phyloP scores from a whole-genome alignment of 306 rosid species.

The Dicorynia guianensis region DNA sequence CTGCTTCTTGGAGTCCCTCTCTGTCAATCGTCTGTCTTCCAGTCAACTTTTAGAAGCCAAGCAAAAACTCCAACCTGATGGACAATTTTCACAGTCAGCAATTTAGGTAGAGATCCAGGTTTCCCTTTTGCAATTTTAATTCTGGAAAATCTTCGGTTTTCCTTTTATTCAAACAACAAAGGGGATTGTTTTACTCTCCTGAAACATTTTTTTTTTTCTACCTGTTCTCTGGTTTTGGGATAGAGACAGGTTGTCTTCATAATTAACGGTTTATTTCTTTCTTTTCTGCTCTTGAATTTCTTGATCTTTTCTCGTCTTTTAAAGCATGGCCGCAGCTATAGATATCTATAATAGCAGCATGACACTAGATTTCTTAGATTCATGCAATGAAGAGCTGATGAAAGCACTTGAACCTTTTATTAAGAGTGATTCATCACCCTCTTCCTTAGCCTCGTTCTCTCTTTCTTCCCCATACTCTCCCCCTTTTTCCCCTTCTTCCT shows the following conservation, averaged over 20 bases:
- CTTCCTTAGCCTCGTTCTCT: constrained; percentile 27
- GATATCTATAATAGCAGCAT: constrained; percentile 50
- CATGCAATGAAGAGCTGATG: constrained; percentile 70
- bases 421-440: constrained; percentile 57
- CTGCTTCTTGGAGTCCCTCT: constrained; percentile 51
- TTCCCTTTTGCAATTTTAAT: constrained; percentile 6
- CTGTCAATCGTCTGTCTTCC: constrained; percentile 49
- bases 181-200: constrained; percentile 1
- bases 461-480: constrained; percentile 28
- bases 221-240: constrained; percentile 40
- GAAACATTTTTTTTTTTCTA: neutral
- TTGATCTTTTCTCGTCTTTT: neutral
- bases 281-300: neutral
- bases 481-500: constrained; percentile 30
- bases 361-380: constrained; percentile 55
- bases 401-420: constrained; percentile 79
- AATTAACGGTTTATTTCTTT: constrained; percentile 6
- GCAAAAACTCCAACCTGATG: constrained; percentile 23
- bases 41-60: neutral
- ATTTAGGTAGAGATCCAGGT: constrained; percentile 46
- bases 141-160: neutral
- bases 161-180: neutral
- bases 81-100: constrained; percentile 43
- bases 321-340: constrained; percentile 61
- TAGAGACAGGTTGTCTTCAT: constrained; percentile 33